Base-by-base conservation (phyloP, 805 yeast genomes). In the Saccharomycopsis olivae region DNA sequence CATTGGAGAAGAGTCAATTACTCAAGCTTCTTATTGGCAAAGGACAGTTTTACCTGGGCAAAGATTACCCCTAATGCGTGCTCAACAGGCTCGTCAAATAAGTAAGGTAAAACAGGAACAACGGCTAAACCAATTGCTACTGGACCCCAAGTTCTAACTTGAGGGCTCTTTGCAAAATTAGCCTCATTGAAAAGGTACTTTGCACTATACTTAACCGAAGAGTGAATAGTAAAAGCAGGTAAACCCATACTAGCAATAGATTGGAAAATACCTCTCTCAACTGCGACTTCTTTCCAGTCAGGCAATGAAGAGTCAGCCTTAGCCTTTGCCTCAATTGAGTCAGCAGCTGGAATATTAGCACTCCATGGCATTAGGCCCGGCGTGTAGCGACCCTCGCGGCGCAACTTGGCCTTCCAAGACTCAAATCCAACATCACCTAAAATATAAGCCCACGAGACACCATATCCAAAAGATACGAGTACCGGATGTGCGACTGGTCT, bases 81-180 rank as follows among this genome's bases (percentile, higher is more conserved):
- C 54, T 84, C 94, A 20, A 81, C 85, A 1, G 94, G 94, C 57
- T 81, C 83, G 57, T 83, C 94, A 50, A 83, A 83, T 49, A 82
- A 52, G 52, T 76, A 80, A 3, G 94, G 94, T 47, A 83, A 63
- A 21, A 75, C 59, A 1, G 94, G 94, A 27, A 83, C 92, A 25
- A 81, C 71, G 1, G 80, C 75, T 49, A 83, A 63, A 32, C 94
- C 94, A 18, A 79, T 48, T n/a, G 68, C 83, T 21, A 82, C 88
- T 1, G 94, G 94, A 3, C 88, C 88, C 57, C 72, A 81, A 0
- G 75, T 64, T 51, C 70, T 71, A 43, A 83, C 38, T 1, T 60
- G 42, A 40, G 65, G 64, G 10, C 29, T 38, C 44, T 64, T 66
- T 35, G 64, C 60, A 38, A 69, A 56, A 54, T 76, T 74, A 55